These are phyloP conservation scores for Lignosus rhinocerotis DNA, from an alignment of 1,284 basidiomycete genomes.

Conservation along the genomic window DNA sequence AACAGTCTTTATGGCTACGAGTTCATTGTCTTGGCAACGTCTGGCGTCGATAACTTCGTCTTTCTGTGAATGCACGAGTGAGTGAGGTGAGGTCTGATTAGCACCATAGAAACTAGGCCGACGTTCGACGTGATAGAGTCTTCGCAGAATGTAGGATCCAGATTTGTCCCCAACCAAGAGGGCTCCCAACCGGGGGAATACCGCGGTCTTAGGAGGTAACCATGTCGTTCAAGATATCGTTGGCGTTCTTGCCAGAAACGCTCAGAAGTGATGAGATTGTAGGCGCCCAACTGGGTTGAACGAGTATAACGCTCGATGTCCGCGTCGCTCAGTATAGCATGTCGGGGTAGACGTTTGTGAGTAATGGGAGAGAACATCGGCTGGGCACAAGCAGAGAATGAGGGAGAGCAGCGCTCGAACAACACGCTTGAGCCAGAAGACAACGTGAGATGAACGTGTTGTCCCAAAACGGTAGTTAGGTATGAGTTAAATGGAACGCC, in stretches of 20 bases:
- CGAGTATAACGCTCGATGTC: neutral
- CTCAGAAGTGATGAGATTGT: conserved; percentile 2
- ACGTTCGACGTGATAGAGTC: conserved; percentile 4
- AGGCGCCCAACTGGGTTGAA: neutral
- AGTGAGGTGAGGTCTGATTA: neutral
- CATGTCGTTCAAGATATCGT: neutral
- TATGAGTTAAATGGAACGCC: too few species aligned
- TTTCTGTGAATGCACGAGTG: neutral
- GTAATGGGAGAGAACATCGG: neutral
- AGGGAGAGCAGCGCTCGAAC: neutral
- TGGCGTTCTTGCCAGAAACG: conserved; percentile 6
- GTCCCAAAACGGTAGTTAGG: neutral
- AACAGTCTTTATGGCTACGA: conserved; percentile 27
- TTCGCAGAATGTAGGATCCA: conserved; percentile 9
- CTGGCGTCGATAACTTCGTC: conserved; percentile 26
- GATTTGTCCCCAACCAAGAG: conserved; percentile 10
- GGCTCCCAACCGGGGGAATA: conserved; percentile 9
- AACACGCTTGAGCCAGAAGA: neutral
- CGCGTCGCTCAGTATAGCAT: neutral
- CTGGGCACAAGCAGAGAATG: neutral
- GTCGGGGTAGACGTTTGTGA: neutral
- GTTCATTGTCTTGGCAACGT: conserved; percentile 11
- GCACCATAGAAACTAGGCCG: neutral
- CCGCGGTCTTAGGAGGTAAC: conserved; percentile 5
- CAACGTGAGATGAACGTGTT: neutral